Evolutionary conservation across 495 filamentous ascomycete species (phyloP).

Genomic region (Hyaloscypha hepaticicola): DNA sequence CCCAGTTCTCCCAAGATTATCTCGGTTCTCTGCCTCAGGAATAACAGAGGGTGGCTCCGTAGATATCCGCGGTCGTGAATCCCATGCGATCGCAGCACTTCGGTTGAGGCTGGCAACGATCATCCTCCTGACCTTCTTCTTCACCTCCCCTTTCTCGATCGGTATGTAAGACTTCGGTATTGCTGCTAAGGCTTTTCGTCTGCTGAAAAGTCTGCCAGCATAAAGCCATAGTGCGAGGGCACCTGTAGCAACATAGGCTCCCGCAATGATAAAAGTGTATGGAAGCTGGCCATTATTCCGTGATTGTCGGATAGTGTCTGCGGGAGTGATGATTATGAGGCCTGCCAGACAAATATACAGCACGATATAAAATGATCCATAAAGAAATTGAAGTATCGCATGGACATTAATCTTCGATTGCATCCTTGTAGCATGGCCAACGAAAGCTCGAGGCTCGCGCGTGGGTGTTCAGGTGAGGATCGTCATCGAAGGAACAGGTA

Average conservation of each 20-base stretch:
- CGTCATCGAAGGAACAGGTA: background rate
- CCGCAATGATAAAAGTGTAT: constrained; percentile 82
- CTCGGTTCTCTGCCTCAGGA: constrained; percentile 13
- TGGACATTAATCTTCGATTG: constrained; percentile 50
- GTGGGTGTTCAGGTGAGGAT: background rate
- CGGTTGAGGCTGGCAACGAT: constrained; percentile 67
- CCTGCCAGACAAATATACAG: constrained; percentile 70
- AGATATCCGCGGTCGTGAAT: constrained; percentile 63
- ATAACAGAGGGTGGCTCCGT: constrained; percentile 8
- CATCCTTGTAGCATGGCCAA: constrained; percentile 24
- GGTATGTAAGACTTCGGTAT: constrained; percentile 87
- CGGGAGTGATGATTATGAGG: constrained; percentile 78
- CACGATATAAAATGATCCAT: constrained; percentile 75
- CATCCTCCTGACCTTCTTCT: constrained; percentile 68
- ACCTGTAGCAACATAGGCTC: constrained; percentile 74
- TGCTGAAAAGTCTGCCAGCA: constrained; percentile 82
- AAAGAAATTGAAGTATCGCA: constrained; percentile 54
- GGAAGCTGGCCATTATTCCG: constrained; percentile 59
- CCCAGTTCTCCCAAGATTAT: background rate
- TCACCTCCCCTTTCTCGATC: constrained; percentile 74
- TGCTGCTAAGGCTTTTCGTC: constrained; percentile 68
- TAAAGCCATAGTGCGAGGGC: constrained; percentile 75
- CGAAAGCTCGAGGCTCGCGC: constrained; percentile 1
- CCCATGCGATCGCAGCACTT: constrained; percentile 80
- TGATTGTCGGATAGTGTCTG: constrained; percentile 79